A percentile compares a stretch with the other conserved stretches of the same genome.
Evolutionary conservation across 805 yeast species (phyloP).

Genomic region (Candida ortonii): DNA sequence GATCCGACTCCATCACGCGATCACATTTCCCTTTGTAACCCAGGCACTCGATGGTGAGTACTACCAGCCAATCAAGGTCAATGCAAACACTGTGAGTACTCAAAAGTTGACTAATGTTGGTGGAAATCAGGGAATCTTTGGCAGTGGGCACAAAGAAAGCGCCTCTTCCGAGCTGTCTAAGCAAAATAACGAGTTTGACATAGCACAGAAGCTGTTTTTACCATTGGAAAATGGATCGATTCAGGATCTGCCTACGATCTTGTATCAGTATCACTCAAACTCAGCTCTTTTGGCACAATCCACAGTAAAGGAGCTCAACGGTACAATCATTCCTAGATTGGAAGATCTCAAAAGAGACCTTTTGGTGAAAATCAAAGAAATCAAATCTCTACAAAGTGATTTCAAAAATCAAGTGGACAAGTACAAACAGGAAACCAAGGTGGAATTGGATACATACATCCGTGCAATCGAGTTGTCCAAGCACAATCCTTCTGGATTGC

Average conservation of each 20-base stretch:
- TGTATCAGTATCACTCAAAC: conserved; percentile 53
- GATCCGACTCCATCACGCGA: conserved; percentile 74
- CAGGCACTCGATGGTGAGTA: conserved; percentile 39
- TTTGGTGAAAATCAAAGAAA: conserved; percentile 81
- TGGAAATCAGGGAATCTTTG: conserved; percentile 6
- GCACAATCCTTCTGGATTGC: conserved; percentile 41
- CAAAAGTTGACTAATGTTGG: no score
- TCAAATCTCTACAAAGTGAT: conserved; percentile 76
- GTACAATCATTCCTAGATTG: conserved; percentile 60
- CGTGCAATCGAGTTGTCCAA: conserved; percentile 66
- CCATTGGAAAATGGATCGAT: conserved; percentile 79
- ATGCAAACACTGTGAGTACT: conserved; percentile 13
- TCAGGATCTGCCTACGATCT: conserved; percentile 73
- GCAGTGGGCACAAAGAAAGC: conserved; percentile 17
- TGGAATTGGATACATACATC: conserved; percentile 49
- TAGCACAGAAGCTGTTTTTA: conserved; percentile 53
- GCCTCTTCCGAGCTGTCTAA: conserved; percentile 18
- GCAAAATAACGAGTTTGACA: conserved; percentile 34
- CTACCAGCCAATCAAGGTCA: conserved; percentile 36
- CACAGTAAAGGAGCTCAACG: conserved; percentile 58
- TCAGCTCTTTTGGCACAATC: conserved; percentile 57
- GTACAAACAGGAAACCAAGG: conserved; percentile 66
- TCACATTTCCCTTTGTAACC: conserved; percentile 50
- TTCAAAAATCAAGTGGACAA: conserved; percentile 72
- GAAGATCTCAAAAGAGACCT: conserved; percentile 74